A percentile compares a stretch with the other conserved stretches of the same genome.
Conservation (phyloP, 1,284 basidiomycete genomes). For the Leccinum fallax region DNA sequence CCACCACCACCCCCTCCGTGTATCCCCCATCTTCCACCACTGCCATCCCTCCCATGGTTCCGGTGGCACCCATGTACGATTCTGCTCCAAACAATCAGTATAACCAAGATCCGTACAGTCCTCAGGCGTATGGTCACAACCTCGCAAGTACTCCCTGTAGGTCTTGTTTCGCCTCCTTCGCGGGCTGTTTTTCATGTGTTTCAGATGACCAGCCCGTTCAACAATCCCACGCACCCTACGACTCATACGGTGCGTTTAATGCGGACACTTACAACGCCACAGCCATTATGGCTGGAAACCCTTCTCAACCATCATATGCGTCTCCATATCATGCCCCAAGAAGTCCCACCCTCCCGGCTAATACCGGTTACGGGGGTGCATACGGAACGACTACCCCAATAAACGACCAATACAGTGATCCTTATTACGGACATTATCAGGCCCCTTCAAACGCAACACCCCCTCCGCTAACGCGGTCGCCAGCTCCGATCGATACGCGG, state of each 20-base stretch:
- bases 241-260: slow-evolving; percentile 50
- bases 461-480: slow-evolving; percentile 32
- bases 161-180: slow-evolving; percentile 25
- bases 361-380: slow-evolving; percentile 59
- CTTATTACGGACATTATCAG: slow-evolving; percentile 33
- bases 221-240: slow-evolving; percentile 51
- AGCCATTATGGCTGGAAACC: slow-evolving; percentile 31
- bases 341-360: slow-evolving; percentile 39
- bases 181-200: slow-evolving; percentile 3
- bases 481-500: slow-evolving; percentile 37
- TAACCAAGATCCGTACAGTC: slow-evolving; percentile 36
- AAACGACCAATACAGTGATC: slow-evolving; percentile 26
- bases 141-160: slow-evolving; percentile 59
- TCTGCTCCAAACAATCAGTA: slow-evolving; percentile 27
- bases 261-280: slow-evolving; percentile 45
- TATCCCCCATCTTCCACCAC: slow-evolving; percentile 37
- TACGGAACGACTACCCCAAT: slow-evolving; percentile 48
- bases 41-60: slow-evolving; percentile 21
- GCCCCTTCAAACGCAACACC: slow-evolving; percentile 19
- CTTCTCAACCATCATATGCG: slow-evolving; percentile 30
- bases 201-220: slow-evolving; percentile 57
- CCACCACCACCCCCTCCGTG: slow-evolving; percentile 46
- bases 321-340: slow-evolving; percentile 36
- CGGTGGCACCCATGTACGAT: slow-evolving; percentile 29
- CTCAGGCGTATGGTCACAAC: slow-evolving; percentile 55